Conservation (phyloP, 2,329 filamentous ascomycete genomes). For the Alternaria viburni region DNA sequence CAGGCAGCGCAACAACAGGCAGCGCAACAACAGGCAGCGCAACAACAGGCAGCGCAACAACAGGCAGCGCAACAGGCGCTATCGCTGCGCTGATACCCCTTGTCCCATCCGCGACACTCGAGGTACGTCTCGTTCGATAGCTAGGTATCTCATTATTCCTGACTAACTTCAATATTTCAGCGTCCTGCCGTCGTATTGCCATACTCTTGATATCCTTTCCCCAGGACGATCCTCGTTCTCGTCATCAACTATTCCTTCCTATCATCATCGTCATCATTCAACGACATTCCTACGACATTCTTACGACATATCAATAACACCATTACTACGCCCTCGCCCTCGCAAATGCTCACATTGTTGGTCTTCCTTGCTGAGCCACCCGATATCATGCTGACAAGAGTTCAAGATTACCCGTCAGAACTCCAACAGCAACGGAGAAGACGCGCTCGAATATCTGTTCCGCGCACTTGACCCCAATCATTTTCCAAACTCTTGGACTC, state of each 20-base stretch:
- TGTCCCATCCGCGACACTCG: background rate
- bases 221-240: background rate
- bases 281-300: background rate
- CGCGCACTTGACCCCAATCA: too few relatives aligned
- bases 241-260: background rate
- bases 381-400: too few relatives aligned
- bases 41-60: background rate
- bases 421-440: too few relatives aligned
- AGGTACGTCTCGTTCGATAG: background rate
- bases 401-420: too few relatives aligned
- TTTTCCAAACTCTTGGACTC: too few relatives aligned
- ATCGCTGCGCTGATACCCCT: background rate
- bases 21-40: background rate
- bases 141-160: background rate
- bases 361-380: too few relatives aligned
- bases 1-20: background rate
- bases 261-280: background rate
- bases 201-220: background rate
- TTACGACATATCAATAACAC: background rate
- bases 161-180: background rate
- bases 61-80: background rate
- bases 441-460: too few relatives aligned
- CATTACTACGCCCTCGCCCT: fast-evolving
- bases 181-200: background rate
- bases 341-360: background rate